Percentiles rank a stretch among this genome's conserved stretches.
Evolutionary conservation across 352 stramenopile species (phyloP).

Genomic region (Globisporangium rhizosaccharum): DNA sequence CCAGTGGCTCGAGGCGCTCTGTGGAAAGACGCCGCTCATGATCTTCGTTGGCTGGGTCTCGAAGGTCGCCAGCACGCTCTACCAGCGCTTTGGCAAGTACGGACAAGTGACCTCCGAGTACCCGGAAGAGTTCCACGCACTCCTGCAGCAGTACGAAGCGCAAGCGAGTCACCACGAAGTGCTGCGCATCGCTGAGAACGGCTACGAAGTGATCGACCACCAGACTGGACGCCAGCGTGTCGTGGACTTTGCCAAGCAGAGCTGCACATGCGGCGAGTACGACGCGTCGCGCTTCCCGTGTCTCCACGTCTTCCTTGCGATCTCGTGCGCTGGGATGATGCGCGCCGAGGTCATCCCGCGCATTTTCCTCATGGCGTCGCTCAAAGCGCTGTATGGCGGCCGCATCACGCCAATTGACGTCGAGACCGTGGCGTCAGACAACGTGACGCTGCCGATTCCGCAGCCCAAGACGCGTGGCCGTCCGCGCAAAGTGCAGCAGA

Average conservation of each 20-base stretch:
- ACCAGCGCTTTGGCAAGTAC: slow-evolving; percentile 70
- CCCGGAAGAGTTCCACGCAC: slow-evolving; percentile 61
- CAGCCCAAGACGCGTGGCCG: slow-evolving; percentile 51
- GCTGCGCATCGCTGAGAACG: slow-evolving; percentile 57
- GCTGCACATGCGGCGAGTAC: slow-evolving; percentile 73
- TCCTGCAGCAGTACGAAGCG: slow-evolving; percentile 58
- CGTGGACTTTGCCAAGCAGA: slow-evolving; percentile 72
- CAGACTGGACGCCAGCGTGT: slow-evolving; percentile 58
- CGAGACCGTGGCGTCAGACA: slow-evolving; percentile 53
- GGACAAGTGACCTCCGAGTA: slow-evolving; percentile 72
- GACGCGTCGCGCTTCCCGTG: slow-evolving; percentile 69
- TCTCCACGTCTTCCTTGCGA: slow-evolving; percentile 70
- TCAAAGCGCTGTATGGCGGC: slow-evolving; percentile 66
- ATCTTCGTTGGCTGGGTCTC: slow-evolving; percentile 78
- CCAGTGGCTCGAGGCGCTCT: slow-evolving; percentile 63
- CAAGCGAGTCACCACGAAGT: slow-evolving; percentile 57
- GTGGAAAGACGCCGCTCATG: slow-evolving; percentile 65
- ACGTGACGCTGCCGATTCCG: slow-evolving; percentile 48
- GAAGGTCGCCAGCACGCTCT: slow-evolving; percentile 68
- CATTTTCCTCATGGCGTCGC: slow-evolving; percentile 78
- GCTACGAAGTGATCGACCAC: slow-evolving; percentile 73
- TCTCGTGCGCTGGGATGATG: slow-evolving; percentile 57
- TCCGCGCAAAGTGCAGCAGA: slow-evolving; percentile 75
- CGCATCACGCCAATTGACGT: slow-evolving; percentile 81
- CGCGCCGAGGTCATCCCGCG: slow-evolving; percentile 65